phyloP scores from a whole-genome alignment of 345 rosid species.

The Populus pruinosa region DNA sequence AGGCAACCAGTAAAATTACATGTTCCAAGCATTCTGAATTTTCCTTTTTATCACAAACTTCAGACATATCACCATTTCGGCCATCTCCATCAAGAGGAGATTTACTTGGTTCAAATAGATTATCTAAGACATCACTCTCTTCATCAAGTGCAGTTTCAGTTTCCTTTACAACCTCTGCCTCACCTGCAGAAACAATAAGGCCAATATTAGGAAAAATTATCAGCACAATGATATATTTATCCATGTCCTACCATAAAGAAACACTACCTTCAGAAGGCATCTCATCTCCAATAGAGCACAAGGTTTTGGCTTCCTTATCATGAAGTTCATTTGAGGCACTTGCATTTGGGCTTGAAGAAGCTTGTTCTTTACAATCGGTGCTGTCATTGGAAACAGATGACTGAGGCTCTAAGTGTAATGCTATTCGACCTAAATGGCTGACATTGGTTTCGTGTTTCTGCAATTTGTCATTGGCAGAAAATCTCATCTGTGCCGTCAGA shows the following conservation, averaged over 20 bases:
- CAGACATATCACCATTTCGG: slow-evolving; percentile 24
- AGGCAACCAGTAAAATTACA: slow-evolving; percentile 33
- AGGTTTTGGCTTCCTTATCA: slow-evolving; percentile 34
- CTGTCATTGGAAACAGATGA: slow-evolving; percentile 33
- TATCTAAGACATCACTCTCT: slow-evolving; percentile 25
- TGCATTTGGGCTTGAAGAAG: slow-evolving; percentile 11
- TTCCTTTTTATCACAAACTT: slow-evolving; percentile 30
- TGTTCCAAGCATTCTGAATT: slow-evolving; percentile 26
- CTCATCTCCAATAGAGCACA: slow-evolving; percentile 21
- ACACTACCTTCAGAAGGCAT: slow-evolving; percentile 44
- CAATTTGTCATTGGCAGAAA: slow-evolving; percentile 34
- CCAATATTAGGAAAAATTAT: neutral
- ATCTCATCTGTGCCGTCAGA: slow-evolving; percentile 50
- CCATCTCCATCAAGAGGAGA: slow-evolving; percentile 24
- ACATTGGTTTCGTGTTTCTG: slow-evolving; percentile 39
- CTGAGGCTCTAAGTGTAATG: slow-evolving; percentile 20
- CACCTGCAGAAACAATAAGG: slow-evolving; percentile 29
- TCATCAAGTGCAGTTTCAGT: slow-evolving; percentile 32
- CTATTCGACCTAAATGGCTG: slow-evolving; percentile 27
- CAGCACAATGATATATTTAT: neutral
- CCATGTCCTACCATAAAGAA: slow-evolving; percentile 5
- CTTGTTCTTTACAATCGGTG: slow-evolving; percentile 17
- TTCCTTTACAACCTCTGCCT: slow-evolving; percentile 28
- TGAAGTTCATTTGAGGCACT: slow-evolving; percentile 23
- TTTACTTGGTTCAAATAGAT: slow-evolving; percentile 28